Conservation (phyloP, 345 rosid species). For the Stellera chamaejasme region DNA sequence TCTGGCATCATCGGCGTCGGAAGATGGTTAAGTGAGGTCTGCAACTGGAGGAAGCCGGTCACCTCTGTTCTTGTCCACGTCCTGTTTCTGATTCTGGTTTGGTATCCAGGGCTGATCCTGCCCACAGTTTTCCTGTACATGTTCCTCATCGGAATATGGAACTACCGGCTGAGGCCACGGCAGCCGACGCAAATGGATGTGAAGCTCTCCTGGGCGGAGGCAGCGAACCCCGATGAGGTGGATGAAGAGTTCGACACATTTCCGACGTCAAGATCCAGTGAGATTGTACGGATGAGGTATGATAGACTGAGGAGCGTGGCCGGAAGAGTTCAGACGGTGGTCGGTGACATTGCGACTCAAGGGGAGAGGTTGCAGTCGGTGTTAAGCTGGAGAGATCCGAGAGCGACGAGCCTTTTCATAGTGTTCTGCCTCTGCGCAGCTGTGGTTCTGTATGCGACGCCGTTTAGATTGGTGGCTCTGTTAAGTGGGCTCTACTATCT, state of each 20-base stretch:
- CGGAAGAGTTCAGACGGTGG: constrained; percentile 71
- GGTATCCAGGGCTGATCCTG: constrained; percentile 67
- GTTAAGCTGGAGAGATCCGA: constrained; percentile 74
- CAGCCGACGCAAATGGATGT: constrained; percentile 76
- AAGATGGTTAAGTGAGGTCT: constrained; percentile 54
- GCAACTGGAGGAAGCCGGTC: constrained; percentile 61
- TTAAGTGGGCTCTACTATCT: constrained; percentile 48
- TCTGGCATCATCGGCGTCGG: constrained; percentile 38
- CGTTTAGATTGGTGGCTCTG: constrained; percentile 51
- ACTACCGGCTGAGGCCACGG: constrained; percentile 57
- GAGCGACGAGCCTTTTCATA: constrained; percentile 70
- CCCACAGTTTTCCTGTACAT: constrained; percentile 69
- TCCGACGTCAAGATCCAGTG: constrained; percentile 50
- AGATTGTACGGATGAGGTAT: constrained; percentile 59
- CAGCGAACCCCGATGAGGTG: constrained; percentile 60
- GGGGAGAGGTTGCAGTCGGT: constrained; percentile 77
- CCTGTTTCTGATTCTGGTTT: constrained; percentile 54
- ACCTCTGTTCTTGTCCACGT: constrained; percentile 59
- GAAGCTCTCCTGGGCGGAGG: constrained; percentile 75
- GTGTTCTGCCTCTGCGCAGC: constrained; percentile 66
- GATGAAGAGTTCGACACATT: constrained; percentile 84
- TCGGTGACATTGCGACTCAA: constrained; percentile 75
- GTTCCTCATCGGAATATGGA: constrained; percentile 75
- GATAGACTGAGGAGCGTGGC: constrained; percentile 73
- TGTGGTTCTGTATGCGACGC: constrained; percentile 53